phyloP scores from a whole-genome alignment of 352 stramenopile genomes.

The Phytophthora uliginosa region DNA sequence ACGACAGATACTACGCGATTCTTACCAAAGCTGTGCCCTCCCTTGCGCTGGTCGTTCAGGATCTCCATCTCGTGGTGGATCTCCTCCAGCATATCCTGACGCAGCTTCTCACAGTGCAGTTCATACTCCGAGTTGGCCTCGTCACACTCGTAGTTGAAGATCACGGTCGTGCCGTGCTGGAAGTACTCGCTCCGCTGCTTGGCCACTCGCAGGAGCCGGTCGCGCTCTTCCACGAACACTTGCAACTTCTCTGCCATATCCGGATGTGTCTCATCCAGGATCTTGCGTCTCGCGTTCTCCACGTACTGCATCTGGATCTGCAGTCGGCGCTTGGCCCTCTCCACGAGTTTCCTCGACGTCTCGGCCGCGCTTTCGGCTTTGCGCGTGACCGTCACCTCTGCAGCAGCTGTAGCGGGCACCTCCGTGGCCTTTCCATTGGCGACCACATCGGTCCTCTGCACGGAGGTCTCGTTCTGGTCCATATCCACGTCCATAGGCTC shows the following conservation, averaged over 20 bases:
- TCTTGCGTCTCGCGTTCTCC: conserved; percentile 70
- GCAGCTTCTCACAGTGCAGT: conserved; percentile 80
- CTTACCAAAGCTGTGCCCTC: conserved; percentile 56
- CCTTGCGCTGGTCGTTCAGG: conserved; percentile 78
- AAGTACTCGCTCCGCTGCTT: conserved; percentile 65
- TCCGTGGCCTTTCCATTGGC: conserved; percentile 27
- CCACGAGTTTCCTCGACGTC: conserved; percentile 43
- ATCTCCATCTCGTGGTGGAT: conserved; percentile 91
- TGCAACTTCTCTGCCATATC: conserved; percentile 65
- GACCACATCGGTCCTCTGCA: conserved; percentile 1
- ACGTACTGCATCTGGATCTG: conserved; percentile 80
- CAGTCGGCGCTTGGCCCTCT: conserved; percentile 50
- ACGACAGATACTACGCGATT: neutral
- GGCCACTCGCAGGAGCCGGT: conserved; percentile 54
- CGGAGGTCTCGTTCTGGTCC: conserved; percentile 4
- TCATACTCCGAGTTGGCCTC: conserved; percentile 83
- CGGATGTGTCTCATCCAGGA: conserved; percentile 74
- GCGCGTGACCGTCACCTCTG: conserved; percentile 10
- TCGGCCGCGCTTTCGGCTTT: conserved; percentile 30
- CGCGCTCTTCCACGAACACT: conserved; percentile 55
- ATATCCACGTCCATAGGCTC: conserved; percentile 34
- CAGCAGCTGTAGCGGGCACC: neutral
- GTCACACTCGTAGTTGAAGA: conserved; percentile 87
- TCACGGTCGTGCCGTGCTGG: conserved; percentile 63
- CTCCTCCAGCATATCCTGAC: conserved; percentile 88